Evolutionary conservation across 495 filamentous ascomycete species (phyloP).

Genomic region (Rostrohypoxylon terebratum): DNA sequence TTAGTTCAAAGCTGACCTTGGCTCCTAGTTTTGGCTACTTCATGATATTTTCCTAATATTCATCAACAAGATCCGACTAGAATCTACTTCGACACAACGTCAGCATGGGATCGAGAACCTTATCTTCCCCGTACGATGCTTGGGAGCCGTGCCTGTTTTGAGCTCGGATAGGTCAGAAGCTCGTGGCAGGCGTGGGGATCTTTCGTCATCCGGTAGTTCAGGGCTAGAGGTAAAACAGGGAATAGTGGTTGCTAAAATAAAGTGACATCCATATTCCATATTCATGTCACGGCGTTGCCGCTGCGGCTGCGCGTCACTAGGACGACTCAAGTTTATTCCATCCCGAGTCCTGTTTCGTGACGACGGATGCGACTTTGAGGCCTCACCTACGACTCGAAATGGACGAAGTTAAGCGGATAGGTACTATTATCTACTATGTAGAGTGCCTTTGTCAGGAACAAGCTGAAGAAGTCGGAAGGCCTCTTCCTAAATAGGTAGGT

Average conservation of each 20-base stretch:
- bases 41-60: not conserved
- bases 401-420: not conserved
- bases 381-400: not conserved
- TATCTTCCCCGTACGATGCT: not conserved
- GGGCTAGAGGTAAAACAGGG: constrained; percentile 18
- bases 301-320: constrained; percentile 4
- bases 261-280: too few relatives aligned
- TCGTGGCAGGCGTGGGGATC: constrained; percentile 26
- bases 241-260: constrained; percentile 6
- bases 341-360: constrained; percentile 25
- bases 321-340: constrained; percentile 7
- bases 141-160: constrained; percentile 14
- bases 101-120: constrained; percentile 9
- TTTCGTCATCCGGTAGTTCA: constrained; percentile 23
- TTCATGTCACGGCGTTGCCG: constrained; percentile 3
- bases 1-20: not conserved
- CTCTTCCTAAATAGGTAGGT: not conserved
- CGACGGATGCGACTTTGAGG: constrained; percentile 16
- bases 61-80: not conserved
- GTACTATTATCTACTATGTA: not conserved
- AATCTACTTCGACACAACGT: not conserved
- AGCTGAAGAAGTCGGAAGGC: not conserved
- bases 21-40: not conserved
- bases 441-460: not conserved
- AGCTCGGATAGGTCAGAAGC: constrained; percentile 21